A percentile compares a stretch with the other conserved stretches of the same genome.
Evolutionary conservation across 805 yeast species (phyloP).

Genomic region (Kluyveromyces lactis): DNA sequence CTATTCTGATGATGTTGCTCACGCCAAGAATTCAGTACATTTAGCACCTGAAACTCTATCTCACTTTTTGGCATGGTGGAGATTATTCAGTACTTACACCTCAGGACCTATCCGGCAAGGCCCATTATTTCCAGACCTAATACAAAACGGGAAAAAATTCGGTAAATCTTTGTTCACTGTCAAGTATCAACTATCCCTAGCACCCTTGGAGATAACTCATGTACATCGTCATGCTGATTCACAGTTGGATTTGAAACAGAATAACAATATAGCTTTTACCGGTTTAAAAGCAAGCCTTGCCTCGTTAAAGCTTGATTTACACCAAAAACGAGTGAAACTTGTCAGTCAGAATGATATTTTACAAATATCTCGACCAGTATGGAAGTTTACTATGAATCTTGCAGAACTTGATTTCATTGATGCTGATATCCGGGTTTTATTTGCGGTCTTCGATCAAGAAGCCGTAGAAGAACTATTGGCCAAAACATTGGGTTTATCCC

Average conservation of each 20-base stretch:
- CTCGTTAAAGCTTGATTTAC: slow-evolving; percentile 50
- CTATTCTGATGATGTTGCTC: slow-evolving; percentile 27
- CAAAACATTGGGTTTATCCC: slow-evolving; percentile 6
- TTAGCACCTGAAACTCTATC: slow-evolving; percentile 59
- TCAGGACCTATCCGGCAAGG: slow-evolving; percentile 76
- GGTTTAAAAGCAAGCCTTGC: slow-evolving; percentile 58
- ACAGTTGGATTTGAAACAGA: slow-evolving; percentile 33
- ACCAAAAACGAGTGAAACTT: slow-evolving; percentile 41
- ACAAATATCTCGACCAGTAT: slow-evolving; percentile 35
- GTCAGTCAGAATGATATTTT: slow-evolving; percentile 37
- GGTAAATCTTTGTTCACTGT: slow-evolving; percentile 64
- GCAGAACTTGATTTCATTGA: slow-evolving; percentile 64
- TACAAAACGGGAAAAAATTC: slow-evolving; percentile 45
- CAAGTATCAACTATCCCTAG: slow-evolving; percentile 60
- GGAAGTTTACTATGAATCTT: slow-evolving; percentile 50
- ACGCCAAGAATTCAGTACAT: slow-evolving; percentile 56
- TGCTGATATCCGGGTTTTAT: slow-evolving; percentile 61
- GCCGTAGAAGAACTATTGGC: slow-evolving; percentile 34
- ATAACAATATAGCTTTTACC: slow-evolving; percentile 35
- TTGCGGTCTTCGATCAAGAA: slow-evolving; percentile 54
- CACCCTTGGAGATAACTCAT: slow-evolving; percentile 66
- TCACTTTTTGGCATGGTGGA: slow-evolving; percentile 80
- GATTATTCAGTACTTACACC: slow-evolving; percentile 61
- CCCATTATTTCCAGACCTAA: slow-evolving; percentile 45
- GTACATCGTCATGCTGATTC: slow-evolving; percentile 52